Evolutionary conservation across 2,329 filamentous ascomycete species (phyloP), one percentile per base, ranked within the genome.

Genomic region (Cryphonectria japonica): DNA sequence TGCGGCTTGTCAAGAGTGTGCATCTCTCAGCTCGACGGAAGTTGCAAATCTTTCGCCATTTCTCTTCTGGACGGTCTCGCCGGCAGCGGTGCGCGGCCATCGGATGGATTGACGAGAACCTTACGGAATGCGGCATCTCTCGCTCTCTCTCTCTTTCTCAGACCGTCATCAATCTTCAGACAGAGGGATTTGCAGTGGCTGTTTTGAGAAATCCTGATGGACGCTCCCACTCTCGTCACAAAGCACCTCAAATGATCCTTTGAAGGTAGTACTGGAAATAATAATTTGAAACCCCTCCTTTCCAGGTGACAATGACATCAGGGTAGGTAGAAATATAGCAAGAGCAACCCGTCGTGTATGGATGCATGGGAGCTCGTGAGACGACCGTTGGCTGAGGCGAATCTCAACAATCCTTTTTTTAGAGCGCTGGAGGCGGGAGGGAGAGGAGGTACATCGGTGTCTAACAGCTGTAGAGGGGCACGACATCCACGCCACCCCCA

Each of bases 271-370:
- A 7, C 46, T n/a, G 29, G 14, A 29, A 59, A 16, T 16, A 19
- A 59, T 2, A 52, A 22, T 14, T 32, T 32, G 29, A 59, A 32
- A 59, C 14, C 54, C 46, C 46, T 50, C 46, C 46, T 50, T 50
- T 50, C 66, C 46, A 61, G 52, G 32, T 70, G 62, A 54, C 63
- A 70, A 63, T 62, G 69, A 70, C 69, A 66, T 46, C 46, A 70
- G 59, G 46, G 32, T 22, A 57, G 69, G 69, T 43, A 22, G 34
- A 64, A 3, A 37, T 50, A 52, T 29, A 62, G 61, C 66, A 59
- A 14, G 16, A 32, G 14, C 34, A 57, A 32, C 13, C 39, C 34
- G 26, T 32, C 54, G 34, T 34, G 54, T 29, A 11, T 39, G 9
- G 8, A 32, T 59, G 22, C 46, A 32, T 59, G 54, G 29, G 32